phyloP scores from a whole-genome alignment of 2,329 filamentous ascomycete genomes.

The Sporothrix pseudoabietina region DNA sequence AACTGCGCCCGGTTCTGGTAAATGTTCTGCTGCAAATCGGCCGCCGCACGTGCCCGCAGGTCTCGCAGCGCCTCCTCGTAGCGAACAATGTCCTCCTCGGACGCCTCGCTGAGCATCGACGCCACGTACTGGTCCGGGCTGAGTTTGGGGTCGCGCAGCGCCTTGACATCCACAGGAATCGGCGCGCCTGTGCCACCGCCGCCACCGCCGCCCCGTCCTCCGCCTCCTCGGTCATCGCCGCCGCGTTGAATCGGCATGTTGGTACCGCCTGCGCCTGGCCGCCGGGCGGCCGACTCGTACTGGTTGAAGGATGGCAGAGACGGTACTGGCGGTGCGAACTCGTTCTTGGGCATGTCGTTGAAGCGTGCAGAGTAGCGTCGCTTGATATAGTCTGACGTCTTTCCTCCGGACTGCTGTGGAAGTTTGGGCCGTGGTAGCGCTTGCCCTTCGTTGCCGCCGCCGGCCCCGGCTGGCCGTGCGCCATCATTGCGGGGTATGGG shows the following conservation, averaged over 20 bases:
- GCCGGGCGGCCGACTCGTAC: conserved; percentile 53
- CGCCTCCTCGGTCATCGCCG: conserved; percentile 38
- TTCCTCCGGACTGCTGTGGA: conserved; percentile 57
- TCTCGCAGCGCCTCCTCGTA: conserved; percentile 76
- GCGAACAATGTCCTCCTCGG: conserved; percentile 81
- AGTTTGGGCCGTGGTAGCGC: conserved; percentile 49
- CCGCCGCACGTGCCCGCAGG: conserved; percentile 74
- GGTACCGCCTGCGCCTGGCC: conserved; percentile 47
- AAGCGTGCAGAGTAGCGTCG: conserved; percentile 92
- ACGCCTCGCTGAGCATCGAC: conserved; percentile 76
- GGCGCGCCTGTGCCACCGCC: conserved; percentile 49
- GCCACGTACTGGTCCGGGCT: conserved; percentile 78
- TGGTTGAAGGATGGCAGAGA: conserved; percentile 61
- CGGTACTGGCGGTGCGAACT: conserved; percentile 76
- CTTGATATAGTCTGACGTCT: conserved; percentile 85
- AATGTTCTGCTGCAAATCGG: conserved; percentile 90
- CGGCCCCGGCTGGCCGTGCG: conserved; percentile 37
- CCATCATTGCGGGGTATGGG: conserved; percentile 32
- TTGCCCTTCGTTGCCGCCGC: conserved; percentile 35
- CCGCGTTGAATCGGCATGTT: conserved; percentile 58
- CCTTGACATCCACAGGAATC: conserved; percentile 69
- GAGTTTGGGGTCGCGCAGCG: conserved; percentile 76
- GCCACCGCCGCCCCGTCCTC: conserved; percentile 16
- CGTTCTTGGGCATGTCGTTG: conserved; percentile 74
- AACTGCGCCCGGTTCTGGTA: conserved; percentile 98